Base-by-base conservation (phyloP, 768 basidiomycete species). In the Lentinula sp. region DNA sequence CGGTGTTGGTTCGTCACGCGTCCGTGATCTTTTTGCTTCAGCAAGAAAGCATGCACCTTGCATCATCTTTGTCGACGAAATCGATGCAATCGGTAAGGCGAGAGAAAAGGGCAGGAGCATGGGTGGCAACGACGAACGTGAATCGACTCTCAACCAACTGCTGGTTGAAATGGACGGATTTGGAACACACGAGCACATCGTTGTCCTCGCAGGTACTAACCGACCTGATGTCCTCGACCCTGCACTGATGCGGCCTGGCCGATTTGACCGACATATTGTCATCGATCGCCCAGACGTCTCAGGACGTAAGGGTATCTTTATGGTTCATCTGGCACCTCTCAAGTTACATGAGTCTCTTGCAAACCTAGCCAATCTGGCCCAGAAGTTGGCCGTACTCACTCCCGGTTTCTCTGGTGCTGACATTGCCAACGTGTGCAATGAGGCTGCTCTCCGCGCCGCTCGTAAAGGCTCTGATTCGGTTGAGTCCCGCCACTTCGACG, bases 101-200 rank as follows among this genome's bases (percentile, higher is more conserved):
- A 84, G 97, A 69, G 90, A 90, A 28, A 85, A 84, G 64, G 86
- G 93, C 56, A 94, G 96, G 37, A 77, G 73, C 61, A 74, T 84
- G 57, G 87, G 82, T 39, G 93, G 96, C 5, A 98, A 98, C 74
- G 96, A 98, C 70, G 97, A 99, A 73, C 87, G 97, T 35, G 97
- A 99, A 74, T 92, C 91, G 0, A 99, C 97, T 33, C 84, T 99
- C 61, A 98, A 98, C 72, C 96, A 99, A 74, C 81, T 99, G 12
- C 79, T 99, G 63, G 97, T 98, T 58, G 96, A 99, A 77, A 98
- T 99, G 97, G 97, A 99, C 72, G 97, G 97, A 32, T 99, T 99
- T 75, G 90, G 91, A 42, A 96, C 95, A n/a, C 85, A 90, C 63
- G 95, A 98, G 71, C 94, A 98, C 68, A 87, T 99, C 62, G 96